A percentile compares a stretch with the other conserved stretches of the same genome.
Evolutionary conservation across 176 grass and related monocot genomes (phyloP).

Genomic region (Thinopyrum elongatum): DNA sequence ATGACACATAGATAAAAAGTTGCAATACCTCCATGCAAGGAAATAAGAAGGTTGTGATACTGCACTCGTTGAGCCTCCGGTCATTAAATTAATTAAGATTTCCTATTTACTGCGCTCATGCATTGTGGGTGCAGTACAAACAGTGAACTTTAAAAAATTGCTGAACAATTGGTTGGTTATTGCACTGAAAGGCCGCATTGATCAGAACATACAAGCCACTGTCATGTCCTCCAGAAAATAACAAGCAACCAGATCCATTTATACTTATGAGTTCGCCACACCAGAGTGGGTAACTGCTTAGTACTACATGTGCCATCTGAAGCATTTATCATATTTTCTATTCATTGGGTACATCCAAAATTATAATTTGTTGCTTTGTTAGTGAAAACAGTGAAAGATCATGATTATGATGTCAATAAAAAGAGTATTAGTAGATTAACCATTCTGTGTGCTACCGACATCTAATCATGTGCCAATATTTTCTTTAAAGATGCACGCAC

Average conservation of each 20-base stretch:
- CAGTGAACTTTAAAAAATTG: neutral
- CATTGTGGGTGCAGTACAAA: neutral
- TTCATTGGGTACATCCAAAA: neutral
- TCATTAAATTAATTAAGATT: neutral
- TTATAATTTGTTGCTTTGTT: neutral
- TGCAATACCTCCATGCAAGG: neutral
- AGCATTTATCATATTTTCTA: neutral
- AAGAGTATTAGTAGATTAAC: too few relatives aligned
- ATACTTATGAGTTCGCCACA: neutral
- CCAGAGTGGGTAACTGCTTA: neutral
- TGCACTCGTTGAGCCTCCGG: neutral
- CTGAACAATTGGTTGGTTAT: neutral
- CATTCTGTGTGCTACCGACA: neutral
- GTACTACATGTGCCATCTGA: neutral
- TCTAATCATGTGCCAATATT: neutral
- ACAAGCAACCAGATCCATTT: neutral
- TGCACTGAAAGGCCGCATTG: neutral
- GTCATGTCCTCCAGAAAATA: neutral
- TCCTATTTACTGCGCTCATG: neutral
- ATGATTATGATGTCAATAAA: too few relatives aligned
- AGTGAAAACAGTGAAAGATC: neutral
- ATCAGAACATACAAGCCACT: neutral
- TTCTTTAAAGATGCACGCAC: neutral
- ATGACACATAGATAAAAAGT: neutral
- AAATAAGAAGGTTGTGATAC: neutral